A percentile compares a stretch with the other conserved stretches of the same genome.
These are phyloP conservation scores for Aspergillus sojae DNA, from an alignment of 2,329 filamentous ascomycete genomes.

Conservation along the genomic window DNA sequence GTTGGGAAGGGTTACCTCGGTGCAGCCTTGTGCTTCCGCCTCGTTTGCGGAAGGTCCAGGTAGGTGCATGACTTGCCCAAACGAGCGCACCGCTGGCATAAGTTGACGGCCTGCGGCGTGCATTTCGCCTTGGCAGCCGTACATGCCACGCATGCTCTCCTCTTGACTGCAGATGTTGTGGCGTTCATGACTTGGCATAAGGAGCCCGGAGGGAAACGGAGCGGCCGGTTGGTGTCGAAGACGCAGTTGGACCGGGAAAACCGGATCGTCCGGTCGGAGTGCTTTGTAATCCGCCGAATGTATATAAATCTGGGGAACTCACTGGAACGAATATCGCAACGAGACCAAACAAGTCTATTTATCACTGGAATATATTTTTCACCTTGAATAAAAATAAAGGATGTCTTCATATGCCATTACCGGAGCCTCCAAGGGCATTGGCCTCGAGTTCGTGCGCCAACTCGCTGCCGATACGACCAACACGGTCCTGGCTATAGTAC, in stretches of 20 bases:
- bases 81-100: slow-evolving; percentile 24
- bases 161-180: slow-evolving; percentile 15
- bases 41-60: background rate
- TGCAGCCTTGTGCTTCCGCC: background rate
- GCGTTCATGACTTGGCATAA: background rate
- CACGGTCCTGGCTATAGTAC: slow-evolving; percentile 45
- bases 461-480: slow-evolving; percentile 34
- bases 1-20: background rate
- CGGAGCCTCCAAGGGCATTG: slow-evolving; percentile 38
- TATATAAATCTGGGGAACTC: background rate
- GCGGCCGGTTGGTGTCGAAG: too few relatives aligned
- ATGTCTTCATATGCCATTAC: slow-evolving; percentile 44
- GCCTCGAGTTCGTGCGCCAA: slow-evolving; percentile 33
- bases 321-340: background rate
- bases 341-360: background rate
- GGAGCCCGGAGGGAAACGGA: background rate
- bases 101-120: slow-evolving; percentile 20
- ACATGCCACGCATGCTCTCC: slow-evolving; percentile 28
- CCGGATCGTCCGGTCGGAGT: background rate
- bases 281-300: background rate
- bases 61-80: background rate
- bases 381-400: background rate
- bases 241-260: background rate
- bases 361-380: background rate
- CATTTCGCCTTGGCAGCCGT: slow-evolving; percentile 29